Base-by-base conservation (phyloP, 495 filamentous ascomycete genomes). In the Pseudomonodictys pantanalensis region DNA sequence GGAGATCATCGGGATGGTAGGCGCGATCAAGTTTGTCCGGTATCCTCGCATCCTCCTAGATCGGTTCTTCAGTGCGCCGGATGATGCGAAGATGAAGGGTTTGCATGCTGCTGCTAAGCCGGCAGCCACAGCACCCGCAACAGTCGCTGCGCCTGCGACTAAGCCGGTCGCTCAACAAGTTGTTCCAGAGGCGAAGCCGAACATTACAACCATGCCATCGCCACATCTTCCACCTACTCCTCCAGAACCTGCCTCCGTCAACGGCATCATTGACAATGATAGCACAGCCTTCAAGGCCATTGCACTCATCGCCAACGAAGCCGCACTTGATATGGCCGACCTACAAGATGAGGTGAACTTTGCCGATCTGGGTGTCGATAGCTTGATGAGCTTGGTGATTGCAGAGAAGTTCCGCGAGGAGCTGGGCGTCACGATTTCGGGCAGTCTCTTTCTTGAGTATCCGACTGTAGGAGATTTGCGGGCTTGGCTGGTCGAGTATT, bases 401-500 rank as follows among this genome's bases (percentile, higher is more conserved):
- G 17, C 41, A 11, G 25, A 26, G 2, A 26, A 38, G 2, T 25
- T 64, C 5, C 24, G 41, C 7, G 55, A 54, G n/a, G 28, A 50
- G 23, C 35, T 68, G 12, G 38, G 38, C 38, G 38, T 20, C 76
- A 80, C 23, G 48, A 86, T 53, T 74, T 81, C 41, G 52, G 88
- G n/a, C 71, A 55, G 24, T 35, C 66, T 84, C 18, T 86, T 88
- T 62, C 71, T 79, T 11, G 81, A 86, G 38, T 70, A 71, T 55
- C 71, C 73, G 15, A 82, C 77, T 1, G 69, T 80, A n/a, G 38
- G 38, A 15, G 38, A 41, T 15, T 41, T 41, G 38, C 3, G 38
- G 3, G 38, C 38, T 41, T 41, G 38, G 38, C 20, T 41, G 38
- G 4, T 5, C 5, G 38, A 41, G 12, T 41, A 41, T 41, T 15